These are phyloP conservation scores for Fraxinus quadrangulata DNA, from an alignment of 257 asterid species.

Conservation along the genomic window DNA sequence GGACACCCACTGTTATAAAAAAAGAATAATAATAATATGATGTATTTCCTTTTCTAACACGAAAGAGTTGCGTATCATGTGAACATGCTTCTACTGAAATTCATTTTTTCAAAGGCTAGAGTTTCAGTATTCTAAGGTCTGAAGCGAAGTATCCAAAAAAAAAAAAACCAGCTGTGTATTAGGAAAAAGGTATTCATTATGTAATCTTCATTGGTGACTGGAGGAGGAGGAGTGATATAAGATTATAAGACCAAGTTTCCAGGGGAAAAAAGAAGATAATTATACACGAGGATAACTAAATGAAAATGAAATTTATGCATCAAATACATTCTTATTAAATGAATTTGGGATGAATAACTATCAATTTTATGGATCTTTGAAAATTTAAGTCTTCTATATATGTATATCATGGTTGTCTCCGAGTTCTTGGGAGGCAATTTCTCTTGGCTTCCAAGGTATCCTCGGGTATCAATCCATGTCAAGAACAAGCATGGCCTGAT, in stretches of 20 bases:
- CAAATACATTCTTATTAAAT: neutral
- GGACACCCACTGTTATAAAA: too few species aligned
- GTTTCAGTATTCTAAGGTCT: conserved; percentile 1
- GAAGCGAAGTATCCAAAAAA: neutral
- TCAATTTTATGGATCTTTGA: neutral
- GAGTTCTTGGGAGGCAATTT: neutral
- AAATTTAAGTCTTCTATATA: neutral
- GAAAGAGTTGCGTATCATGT: conserved; percentile 13
- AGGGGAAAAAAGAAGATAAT: neutral
- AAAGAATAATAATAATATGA: neutral
- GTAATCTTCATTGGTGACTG: neutral
- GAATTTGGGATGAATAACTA: neutral
- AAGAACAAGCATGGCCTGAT: neutral
- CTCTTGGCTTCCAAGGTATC: neutral
- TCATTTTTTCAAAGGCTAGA: conserved; percentile 4
- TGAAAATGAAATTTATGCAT: neutral
- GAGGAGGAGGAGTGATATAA: neutral
- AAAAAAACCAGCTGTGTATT: neutral
- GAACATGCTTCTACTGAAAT: conserved; percentile 13
- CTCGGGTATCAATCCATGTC: neutral
- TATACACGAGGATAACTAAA: neutral
- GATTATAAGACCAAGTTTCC: neutral
- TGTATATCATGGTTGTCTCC: neutral
- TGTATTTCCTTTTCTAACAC: conserved; percentile 4
- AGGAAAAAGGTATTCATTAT: neutral